phyloP scores from a whole-genome alignment of 257 asterid genomes.

The Gentiana macrophylla region DNA sequence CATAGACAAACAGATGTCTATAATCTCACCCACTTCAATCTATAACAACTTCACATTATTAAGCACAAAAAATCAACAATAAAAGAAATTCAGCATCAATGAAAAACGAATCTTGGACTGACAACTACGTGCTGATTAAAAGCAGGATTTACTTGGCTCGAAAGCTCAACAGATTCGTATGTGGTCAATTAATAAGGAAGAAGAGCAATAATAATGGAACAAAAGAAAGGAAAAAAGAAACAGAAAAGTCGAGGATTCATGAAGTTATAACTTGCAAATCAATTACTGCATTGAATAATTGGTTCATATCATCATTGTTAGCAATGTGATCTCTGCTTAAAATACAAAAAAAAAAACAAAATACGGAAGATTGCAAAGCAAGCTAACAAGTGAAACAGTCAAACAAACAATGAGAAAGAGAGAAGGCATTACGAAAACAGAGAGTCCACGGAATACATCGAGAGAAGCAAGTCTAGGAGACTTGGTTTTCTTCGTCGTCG shows the following conservation, averaged over 20 bases:
- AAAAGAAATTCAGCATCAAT: no score
- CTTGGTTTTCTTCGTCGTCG: slow-evolving; percentile 12
- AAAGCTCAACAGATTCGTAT: no score
- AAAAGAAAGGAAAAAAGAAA: neutral
- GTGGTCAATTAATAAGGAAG: no score
- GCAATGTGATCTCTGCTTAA: neutral
- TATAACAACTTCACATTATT: no score
- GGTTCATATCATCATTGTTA: neutral
- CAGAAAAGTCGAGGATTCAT: neutral
- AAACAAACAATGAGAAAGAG: neutral
- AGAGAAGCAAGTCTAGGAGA: slow-evolving; percentile 54
- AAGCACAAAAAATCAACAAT: no score
- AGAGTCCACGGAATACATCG: slow-evolving; percentile 70
- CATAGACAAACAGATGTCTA: neutral
- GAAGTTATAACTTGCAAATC: neutral
- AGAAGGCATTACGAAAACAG: slow-evolving; percentile 39
- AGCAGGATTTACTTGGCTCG: no score
- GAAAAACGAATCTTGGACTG: no score
- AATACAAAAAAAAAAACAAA: neutral
- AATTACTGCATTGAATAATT: neutral
- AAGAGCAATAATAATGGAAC: no score
- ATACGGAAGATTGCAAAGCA: neutral
- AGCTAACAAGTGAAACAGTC: neutral
- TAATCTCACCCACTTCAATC: neutral
- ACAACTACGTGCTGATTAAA: no score